Percentiles rank a stretch among this genome's conserved stretches.
Conservation (phyloP, 2,329 filamentous ascomycete genomes). For the Zasmidium angulare region DNA sequence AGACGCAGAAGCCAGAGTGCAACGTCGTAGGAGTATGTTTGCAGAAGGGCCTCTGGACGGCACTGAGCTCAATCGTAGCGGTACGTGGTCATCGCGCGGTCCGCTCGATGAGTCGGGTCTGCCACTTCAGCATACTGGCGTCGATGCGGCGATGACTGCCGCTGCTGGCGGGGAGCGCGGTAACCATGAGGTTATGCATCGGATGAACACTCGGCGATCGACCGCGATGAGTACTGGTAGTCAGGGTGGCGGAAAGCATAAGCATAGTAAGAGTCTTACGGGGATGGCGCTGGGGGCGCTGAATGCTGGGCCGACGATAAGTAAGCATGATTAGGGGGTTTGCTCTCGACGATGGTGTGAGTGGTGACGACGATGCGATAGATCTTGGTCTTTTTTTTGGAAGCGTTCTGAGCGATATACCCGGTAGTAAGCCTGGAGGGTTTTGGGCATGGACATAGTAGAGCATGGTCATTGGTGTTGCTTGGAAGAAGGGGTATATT, state of each 20-base stretch:
- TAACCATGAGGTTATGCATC: conserved; percentile 11
- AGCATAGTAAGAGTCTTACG: conserved; percentile 24
- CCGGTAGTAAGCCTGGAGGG: too few species aligned
- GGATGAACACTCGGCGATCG: conserved; percentile 15
- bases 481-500: too few species aligned
- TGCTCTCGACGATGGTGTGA: background rate
- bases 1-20: conserved; percentile 33
- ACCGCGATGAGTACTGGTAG: conserved; percentile 15
- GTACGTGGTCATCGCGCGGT: conserved; percentile 23
- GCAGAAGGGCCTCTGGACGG: conserved; percentile 15
- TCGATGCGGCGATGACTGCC: conserved; percentile 17
- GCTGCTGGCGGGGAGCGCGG: conserved; percentile 19
- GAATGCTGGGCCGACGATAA: conserved; percentile 29
- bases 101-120: conserved; percentile 31
- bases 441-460: too few species aligned
- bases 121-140: conserved; percentile 24
- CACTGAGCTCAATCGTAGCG: conserved; percentile 10
- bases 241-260: conserved; percentile 11
- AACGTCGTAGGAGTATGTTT: conserved; percentile 27
- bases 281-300: conserved; percentile 28
- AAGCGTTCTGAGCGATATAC: background rate
- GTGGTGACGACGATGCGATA: background rate
- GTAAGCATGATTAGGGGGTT: background rate
- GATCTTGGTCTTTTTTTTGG: background rate
- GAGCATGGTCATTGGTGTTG: too few species aligned